These are phyloP conservation scores for Lipomyces starkeyi DNA, from an alignment of 805 yeast genomes.

Conservation along the genomic window DNA sequence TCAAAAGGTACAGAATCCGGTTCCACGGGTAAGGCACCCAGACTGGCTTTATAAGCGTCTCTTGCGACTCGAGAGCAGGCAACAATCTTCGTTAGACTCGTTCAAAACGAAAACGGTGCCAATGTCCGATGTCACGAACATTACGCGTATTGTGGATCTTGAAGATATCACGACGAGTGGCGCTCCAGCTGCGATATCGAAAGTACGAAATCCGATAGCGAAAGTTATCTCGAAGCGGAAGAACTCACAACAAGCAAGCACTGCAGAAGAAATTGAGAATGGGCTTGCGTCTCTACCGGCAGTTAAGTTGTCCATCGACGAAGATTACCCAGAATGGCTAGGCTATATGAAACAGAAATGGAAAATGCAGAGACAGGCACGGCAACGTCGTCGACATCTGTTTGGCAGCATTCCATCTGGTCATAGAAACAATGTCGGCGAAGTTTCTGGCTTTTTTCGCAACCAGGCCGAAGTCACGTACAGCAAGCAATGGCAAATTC, in stretches of 20 bases:
- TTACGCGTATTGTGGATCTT: conserved; percentile 39
- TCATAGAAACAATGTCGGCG: conserved; percentile 47
- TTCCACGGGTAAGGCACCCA: conserved; percentile 92
- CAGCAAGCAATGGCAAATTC: conserved; percentile 83
- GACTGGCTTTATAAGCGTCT: conserved; percentile 83
- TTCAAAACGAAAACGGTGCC: conserved; percentile 54
- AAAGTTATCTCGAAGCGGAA: conserved; percentile 49
- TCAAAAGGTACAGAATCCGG: conserved; percentile 87
- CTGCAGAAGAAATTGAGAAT: conserved; percentile 44
- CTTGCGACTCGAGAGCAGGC: conserved; percentile 64
- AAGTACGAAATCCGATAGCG: conserved; percentile 44
- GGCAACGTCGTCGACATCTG: conserved; percentile 71
- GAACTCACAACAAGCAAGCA: conserved; percentile 41
- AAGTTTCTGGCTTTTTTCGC: conserved; percentile 72
- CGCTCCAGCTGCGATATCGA: background rate
- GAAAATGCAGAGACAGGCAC: conserved; percentile 74
- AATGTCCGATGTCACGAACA: conserved; percentile 48
- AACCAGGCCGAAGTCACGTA: conserved; percentile 74
- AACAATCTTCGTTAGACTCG: conserved; percentile 65
- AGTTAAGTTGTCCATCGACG: conserved; percentile 43
- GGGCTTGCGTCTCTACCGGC: conserved; percentile 55
- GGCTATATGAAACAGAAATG: conserved; percentile 85
- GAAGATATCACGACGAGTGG: conserved; percentile 38
- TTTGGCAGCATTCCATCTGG: conserved; percentile 71
- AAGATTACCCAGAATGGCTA: conserved; percentile 57